Conservation (phyloP, 1,139 yeast genomes). For the Geotrichum candidum region DNA sequence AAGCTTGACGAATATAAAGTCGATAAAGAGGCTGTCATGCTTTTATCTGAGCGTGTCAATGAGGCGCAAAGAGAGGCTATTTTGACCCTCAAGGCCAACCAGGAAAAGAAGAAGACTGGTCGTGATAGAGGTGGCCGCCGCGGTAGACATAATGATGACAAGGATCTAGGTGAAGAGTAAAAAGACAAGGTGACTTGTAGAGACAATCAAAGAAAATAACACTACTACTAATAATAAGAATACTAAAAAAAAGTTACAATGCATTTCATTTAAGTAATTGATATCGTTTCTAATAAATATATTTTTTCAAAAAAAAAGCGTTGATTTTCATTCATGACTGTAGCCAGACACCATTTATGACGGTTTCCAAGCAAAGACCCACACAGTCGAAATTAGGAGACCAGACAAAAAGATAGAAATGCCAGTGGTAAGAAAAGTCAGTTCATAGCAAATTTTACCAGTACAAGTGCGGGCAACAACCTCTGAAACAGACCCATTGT, state of each 20-base stretch:
- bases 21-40: constrained; percentile 68
- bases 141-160: constrained; percentile 12
- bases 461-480: constrained; percentile 12
- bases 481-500: constrained; percentile 15
- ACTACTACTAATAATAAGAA: background rate
- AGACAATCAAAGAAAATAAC: background rate
- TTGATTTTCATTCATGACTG: background rate
- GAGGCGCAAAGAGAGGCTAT: constrained; percentile 90
- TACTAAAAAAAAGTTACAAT: background rate
- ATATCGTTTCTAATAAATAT: background rate
- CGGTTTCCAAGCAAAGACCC: constrained; percentile 15
- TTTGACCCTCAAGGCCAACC: constrained; percentile 71
- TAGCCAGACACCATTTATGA: background rate
- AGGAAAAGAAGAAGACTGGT: constrained; percentile 11
- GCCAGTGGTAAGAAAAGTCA: constrained; percentile 13
- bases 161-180: constrained; percentile 17
- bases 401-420: background rate
- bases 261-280: background rate
- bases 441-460: constrained; percentile 27
- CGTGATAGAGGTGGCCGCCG: constrained; percentile 8
- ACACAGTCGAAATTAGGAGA: constrained; percentile 3
- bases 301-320: background rate
- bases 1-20: constrained; percentile 78
- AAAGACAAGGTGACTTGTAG: background rate
- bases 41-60: constrained; percentile 81